Evolutionary conservation across 106 monocot species (phyloP), one percentile per base, ranked within the genome.

Genomic region (Narthecium ossifragum): DNA sequence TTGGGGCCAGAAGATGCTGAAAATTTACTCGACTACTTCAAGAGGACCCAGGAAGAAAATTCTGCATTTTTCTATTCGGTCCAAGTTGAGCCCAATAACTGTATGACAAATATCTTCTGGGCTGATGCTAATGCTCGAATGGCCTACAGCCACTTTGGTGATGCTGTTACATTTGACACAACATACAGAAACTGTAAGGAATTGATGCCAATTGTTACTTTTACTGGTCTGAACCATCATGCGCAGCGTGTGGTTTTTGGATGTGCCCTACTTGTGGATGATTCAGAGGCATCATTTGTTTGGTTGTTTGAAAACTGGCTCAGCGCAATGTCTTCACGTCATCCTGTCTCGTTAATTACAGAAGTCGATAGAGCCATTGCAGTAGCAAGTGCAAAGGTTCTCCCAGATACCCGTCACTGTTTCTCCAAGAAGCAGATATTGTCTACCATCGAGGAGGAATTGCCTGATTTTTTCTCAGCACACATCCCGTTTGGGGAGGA

Each of bases 71-170:
- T 54, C 48, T 86, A 82, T 69, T 74, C 81, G 17, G 68, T 86
- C 20, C 86, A 86, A 61, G 28, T 78, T 32, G 73, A 86, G 10
- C 74, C 67, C 30, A 82, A 77, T 57, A 62, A 72, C 32, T 57
- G 62, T 40, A 78, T 76, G 67, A 75, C 81, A 6, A 86, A 82
- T 59, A 72, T 86, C 10, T 82, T 86, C 51, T 86, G 86, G 86
- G 86, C 78, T 32, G 82, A 86, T 66, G 81, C 74, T 53, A 77
- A 78, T 64, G 75, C 86, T 62, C 70, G 81, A 37, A 82, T 86
- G 82, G 81, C 77, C n/a, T 86, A 78, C 61, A 60, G 69, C 65
- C 71, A 86, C 55, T 86, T 82, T 72, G 86, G 86, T 22, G 86
- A 86, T 69, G 70, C 74, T 53, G 82, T 86, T 21, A 65, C 49